These are phyloP conservation scores for Solanum lignicaule DNA, from an alignment of 257 asterid species.

Conservation along the genomic window DNA sequence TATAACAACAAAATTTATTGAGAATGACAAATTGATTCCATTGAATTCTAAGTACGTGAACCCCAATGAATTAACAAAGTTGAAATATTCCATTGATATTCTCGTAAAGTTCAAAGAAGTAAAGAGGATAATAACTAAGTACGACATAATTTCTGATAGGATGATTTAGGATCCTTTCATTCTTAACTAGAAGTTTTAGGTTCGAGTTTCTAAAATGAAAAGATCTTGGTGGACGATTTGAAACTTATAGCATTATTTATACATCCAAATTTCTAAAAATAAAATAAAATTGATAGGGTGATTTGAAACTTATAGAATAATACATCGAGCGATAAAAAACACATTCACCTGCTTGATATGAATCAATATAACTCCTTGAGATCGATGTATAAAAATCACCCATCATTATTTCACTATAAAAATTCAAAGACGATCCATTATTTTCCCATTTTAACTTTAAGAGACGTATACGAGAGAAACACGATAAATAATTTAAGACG, in stretches of 20 bases:
- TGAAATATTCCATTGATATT: not conserved
- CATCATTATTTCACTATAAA: not conserved
- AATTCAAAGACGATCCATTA: too few relatives aligned
- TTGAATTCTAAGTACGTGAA: not conserved
- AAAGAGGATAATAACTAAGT: not conserved
- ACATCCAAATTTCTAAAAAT: too few relatives aligned
- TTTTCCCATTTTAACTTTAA: too few relatives aligned
- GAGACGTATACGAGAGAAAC: accelerated
- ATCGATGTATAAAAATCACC: too few relatives aligned
- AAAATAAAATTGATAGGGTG: too few relatives aligned
- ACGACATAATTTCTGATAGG: not conserved
- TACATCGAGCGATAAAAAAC: not conserved
- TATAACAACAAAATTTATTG: not conserved
- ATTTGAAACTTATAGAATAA: too few relatives aligned
- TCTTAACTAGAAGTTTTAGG: too few relatives aligned
- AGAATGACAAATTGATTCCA: not conserved
- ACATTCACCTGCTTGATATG: not conserved
- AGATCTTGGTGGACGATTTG: too few relatives aligned
- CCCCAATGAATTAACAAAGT: not conserved
- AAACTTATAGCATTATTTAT: too few relatives aligned
- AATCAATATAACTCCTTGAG: not conserved
- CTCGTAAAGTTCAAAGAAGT: not conserved
- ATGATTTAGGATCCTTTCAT: too few relatives aligned
- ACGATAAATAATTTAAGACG: not conserved
- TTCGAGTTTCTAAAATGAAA: not conserved